Conservation (phyloP, 2,329 filamentous ascomycete species). For the Trichoderma pleuroti region DNA sequence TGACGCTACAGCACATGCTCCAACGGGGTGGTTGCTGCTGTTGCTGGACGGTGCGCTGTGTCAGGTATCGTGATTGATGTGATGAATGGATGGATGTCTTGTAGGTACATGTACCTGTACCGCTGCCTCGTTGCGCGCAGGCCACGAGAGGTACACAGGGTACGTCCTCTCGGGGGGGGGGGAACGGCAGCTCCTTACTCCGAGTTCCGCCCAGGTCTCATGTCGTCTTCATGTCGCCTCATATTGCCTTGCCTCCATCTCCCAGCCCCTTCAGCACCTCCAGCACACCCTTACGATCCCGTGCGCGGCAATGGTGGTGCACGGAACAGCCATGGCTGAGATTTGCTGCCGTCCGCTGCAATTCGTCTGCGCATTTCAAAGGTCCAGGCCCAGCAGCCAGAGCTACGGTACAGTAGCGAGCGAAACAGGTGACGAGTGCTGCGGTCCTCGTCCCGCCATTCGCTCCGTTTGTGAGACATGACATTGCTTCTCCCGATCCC, state of each 20-base stretch:
- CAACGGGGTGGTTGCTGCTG: background rate
- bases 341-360: background rate
- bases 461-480: constrained; percentile 10
- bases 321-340: background rate
- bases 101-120: background rate
- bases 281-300: background rate
- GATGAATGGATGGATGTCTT: background rate
- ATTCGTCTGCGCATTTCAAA: background rate
- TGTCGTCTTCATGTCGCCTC: background rate
- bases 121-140: background rate
- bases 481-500: constrained; percentile 15
- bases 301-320: background rate
- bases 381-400: background rate
- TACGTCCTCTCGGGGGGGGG: background rate
- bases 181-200: background rate
- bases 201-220: background rate
- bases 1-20: background rate
- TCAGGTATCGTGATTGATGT: background rate
- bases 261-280: background rate
- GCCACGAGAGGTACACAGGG: background rate
- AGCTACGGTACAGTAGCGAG: background rate
- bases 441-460: background rate
- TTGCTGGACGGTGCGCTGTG: background rate
- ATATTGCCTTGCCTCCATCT: background rate
- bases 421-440: background rate